Percentiles rank a stretch among this genome's conserved stretches.
Conservation (phyloP, 495 filamentous ascomycete species). For the Hypomontagnella monticulosa region DNA sequence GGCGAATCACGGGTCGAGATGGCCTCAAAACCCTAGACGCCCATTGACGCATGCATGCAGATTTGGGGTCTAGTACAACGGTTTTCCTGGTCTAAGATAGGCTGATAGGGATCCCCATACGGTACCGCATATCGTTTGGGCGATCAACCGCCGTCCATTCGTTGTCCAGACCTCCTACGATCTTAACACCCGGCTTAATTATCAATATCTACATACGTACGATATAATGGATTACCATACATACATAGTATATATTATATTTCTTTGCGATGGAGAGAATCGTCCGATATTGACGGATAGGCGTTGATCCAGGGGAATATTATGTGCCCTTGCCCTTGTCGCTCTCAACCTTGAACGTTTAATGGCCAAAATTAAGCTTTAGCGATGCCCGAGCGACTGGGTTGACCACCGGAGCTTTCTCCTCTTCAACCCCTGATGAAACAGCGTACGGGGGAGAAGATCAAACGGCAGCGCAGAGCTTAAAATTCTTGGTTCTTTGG, state of each 20-base stretch:
- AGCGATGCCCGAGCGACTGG: constrained; percentile 12
- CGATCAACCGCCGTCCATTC: constrained; percentile 10
- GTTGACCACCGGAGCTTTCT: not conserved
- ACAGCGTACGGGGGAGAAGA: constrained; percentile 14
- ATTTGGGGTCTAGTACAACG: constrained; percentile 22
- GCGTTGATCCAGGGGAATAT: not conserved
- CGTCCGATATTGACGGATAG: constrained; percentile 13
- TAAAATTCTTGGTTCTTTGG: constrained; percentile 19
- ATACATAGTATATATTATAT: no score
- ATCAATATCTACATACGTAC: not conserved
- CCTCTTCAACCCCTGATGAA: constrained; percentile 26
- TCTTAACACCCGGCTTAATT: constrained; percentile 23
- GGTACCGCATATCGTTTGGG: constrained; percentile 2
- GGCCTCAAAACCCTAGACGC: constrained; percentile 7
- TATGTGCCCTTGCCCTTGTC: no score
- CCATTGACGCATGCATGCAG: constrained; percentile 21
- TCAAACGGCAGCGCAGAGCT: constrained; percentile 34
- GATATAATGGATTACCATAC: not conserved
- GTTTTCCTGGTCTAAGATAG: not conserved
- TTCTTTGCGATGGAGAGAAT: not conserved
- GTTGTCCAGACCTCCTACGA: constrained; percentile 10
- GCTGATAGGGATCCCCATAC: constrained; percentile 4
- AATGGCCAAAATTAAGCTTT: constrained; percentile 8
- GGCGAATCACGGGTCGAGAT: constrained; percentile 21
- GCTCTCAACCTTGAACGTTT: no score